Percentiles rank a stretch among this genome's conserved stretches.
phyloP scores from a whole-genome alignment of 352 stramenopile species.

The Phytopythium boreale region DNA sequence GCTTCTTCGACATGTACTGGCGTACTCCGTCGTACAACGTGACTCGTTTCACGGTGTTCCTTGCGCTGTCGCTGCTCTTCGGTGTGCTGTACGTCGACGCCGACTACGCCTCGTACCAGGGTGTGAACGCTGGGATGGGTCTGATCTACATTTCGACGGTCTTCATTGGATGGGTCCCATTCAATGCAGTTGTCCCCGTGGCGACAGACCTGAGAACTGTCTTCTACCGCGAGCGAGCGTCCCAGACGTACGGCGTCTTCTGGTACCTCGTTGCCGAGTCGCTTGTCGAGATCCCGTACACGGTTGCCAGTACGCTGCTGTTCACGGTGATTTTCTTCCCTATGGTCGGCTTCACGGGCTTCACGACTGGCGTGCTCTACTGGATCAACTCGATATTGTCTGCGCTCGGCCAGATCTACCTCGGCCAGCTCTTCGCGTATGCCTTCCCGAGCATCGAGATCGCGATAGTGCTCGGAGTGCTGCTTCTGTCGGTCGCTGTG shows the following conservation, averaged over 20 bases:
- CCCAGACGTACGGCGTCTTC: slow-evolving; percentile 71
- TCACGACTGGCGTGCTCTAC: slow-evolving; percentile 19
- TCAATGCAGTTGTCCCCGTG: slow-evolving; percentile 51
- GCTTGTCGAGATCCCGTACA: slow-evolving; percentile 65
- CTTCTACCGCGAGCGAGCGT: slow-evolving; percentile 63
- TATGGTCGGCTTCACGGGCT: slow-evolving; percentile 31
- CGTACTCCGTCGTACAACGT: slow-evolving; percentile 81
- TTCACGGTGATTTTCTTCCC: slow-evolving; percentile 35
- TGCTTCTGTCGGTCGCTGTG: slow-evolving; percentile 32
- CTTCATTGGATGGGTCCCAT: slow-evolving; percentile 62
- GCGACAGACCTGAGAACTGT: slow-evolving; percentile 80
- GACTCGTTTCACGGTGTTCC: slow-evolving; percentile 34
- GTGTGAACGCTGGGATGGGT: slow-evolving; percentile 38
- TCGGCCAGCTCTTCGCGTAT: slow-evolving; percentile 26
- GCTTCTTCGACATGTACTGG: slow-evolving; percentile 71
- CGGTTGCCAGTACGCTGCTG: slow-evolving; percentile 20
- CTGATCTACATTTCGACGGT: slow-evolving; percentile 68
- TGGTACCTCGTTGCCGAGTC: slow-evolving; percentile 66
- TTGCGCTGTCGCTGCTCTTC: slow-evolving; percentile 14
- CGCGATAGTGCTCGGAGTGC: slow-evolving; percentile 16
- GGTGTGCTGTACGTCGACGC: slow-evolving; percentile 15
- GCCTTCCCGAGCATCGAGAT: slow-evolving; percentile 21
- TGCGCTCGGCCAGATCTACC: slow-evolving; percentile 26
- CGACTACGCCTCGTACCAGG: slow-evolving; percentile 28
- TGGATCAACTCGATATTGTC: slow-evolving; percentile 21